Evolutionary conservation across 179 eudicot genomes (phyloP).

Genomic region (Silene coronaria): DNA sequence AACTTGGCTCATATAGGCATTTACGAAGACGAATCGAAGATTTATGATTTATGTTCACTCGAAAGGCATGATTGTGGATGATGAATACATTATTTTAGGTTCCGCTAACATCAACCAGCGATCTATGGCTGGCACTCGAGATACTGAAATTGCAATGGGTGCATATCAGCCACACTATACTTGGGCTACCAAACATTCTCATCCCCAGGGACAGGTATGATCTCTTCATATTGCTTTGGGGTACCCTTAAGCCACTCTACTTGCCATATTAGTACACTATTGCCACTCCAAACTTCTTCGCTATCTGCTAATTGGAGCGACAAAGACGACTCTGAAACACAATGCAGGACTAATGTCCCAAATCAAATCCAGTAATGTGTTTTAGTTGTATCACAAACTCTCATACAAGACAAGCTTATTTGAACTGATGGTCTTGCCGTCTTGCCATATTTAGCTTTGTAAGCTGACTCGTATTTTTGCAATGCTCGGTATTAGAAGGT

Average conservation of each 20-base stretch:
- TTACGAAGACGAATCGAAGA: slow-evolving; percentile 26
- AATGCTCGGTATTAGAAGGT: too few relatives aligned
- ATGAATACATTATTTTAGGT: slow-evolving; percentile 36
- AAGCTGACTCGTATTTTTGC: too few relatives aligned
- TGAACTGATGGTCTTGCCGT: too few relatives aligned
- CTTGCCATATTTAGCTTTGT: too few relatives aligned
- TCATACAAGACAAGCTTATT: neutral
- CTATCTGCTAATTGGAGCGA: neutral
- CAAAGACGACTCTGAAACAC: neutral
- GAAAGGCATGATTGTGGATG: slow-evolving; percentile 45
- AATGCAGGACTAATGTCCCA: neutral
- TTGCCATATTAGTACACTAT: neutral
- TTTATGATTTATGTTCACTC: slow-evolving; percentile 49
- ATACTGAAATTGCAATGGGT: slow-evolving; percentile 45
- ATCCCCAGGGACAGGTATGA: slow-evolving; percentile 33
- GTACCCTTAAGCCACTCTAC: too few relatives aligned
- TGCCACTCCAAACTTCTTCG: neutral
- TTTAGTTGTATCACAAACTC: neutral
- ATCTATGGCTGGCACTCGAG: slow-evolving; percentile 43
- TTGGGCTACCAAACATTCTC: slow-evolving; percentile 28
- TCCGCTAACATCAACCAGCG: slow-evolving; percentile 46
- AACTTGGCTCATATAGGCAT: slow-evolving; percentile 19
- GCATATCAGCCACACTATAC: slow-evolving; percentile 38
- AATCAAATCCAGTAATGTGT: neutral
- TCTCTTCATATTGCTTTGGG: neutral